Conservation (phyloP, 1,284 basidiomycete species). For the Pseudozyma pruni region DNA sequence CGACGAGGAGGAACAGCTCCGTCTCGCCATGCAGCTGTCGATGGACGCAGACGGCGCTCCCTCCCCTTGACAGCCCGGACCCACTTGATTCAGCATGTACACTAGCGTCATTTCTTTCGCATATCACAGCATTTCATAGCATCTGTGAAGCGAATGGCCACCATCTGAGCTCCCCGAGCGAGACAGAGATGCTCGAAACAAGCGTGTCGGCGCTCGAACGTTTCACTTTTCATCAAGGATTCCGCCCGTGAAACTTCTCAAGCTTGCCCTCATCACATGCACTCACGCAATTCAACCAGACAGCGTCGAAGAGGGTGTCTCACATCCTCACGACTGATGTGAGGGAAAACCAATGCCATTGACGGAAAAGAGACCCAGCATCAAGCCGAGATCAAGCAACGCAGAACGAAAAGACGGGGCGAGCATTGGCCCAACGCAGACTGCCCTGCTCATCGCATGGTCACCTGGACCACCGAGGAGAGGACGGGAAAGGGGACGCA, state of each 20-base stretch:
- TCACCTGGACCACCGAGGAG: background rate
- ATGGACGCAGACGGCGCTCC: background rate
- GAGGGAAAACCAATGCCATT: background rate
- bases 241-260: too few relatives aligned
- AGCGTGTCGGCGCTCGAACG: too few relatives aligned
- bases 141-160: background rate
- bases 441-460: background rate
- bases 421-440: background rate
- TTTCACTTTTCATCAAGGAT: background rate
- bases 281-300: too few relatives aligned
- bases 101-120: too few relatives aligned
- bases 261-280: too few relatives aligned
- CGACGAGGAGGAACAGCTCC: slow-evolving; percentile 45
- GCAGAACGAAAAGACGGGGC: background rate
- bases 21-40: slow-evolving; percentile 38
- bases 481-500: background rate
- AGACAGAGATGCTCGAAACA: too few relatives aligned
- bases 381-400: background rate
- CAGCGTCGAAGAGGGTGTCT: too few relatives aligned
- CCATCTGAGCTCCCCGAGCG: too few relatives aligned
- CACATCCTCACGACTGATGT: too few relatives aligned
- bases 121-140: background rate
- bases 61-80: background rate
- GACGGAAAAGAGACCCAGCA: background rate
- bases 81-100: too few relatives aligned